Base-by-base conservation (phyloP, 164 flowering plant genomes). In the Magnolia sinica region DNA sequence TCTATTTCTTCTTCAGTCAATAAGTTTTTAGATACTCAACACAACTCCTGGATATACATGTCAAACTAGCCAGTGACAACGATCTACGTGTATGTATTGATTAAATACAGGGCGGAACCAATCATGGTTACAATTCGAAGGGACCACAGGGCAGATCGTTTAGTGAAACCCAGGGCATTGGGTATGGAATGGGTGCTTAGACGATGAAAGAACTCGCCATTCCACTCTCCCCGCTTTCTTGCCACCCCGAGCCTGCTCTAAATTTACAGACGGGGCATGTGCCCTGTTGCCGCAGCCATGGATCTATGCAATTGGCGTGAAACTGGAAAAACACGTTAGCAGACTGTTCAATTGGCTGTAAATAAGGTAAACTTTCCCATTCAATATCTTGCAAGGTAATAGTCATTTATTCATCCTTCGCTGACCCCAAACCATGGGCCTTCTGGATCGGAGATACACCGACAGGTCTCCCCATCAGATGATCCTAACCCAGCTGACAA, bases 251-350 rank as follows among this genome's bases (percentile, higher is more conserved):
- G 0, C 85, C 83, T 19, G 85, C 86, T 78, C 78, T 84, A 74
- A 81, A 87, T 76, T 91, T 91, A 73, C 94, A 91, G 14, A 91
- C 88, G 0, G 92, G 94, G 78, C 94, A 91, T 4, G 91, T 88
- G 64, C 91, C 91, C 70, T 87, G 90, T 70, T 89, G 92, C 64
- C 92, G 86, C 71, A 91, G 84, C 92, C 94, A 91, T 67, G 90
- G 91, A 79, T 91, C 92, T 8, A 89, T 91, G 83, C 94, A 89
- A 74, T 79, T 84, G 45, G 87, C 85, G 78, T 91, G 94, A 75
- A 89, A 91, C 94, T 91, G 88, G 80, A 82, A 75, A 71, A 71
- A 58, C 50, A 23, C 20, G 19, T 73, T 22, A 73, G 75, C 37
- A 58, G 49, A 19, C 6, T 11, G 66, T 29, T 73, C 22, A 14